Conservation (phyloP, 2,329 filamentous ascomycete genomes). For the Phialophora macrospora region DNA sequence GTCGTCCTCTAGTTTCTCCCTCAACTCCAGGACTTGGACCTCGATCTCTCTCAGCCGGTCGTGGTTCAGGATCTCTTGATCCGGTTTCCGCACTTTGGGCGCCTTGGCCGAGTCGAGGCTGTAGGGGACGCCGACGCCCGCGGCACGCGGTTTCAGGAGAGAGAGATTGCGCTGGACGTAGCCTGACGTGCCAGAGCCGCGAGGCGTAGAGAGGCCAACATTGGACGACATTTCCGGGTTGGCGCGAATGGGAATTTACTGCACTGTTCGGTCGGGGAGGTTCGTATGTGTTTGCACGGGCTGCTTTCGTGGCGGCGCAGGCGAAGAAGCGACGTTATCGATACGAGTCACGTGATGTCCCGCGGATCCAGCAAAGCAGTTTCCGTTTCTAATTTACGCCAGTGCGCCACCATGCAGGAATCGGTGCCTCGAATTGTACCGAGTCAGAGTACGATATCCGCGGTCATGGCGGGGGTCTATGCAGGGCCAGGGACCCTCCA, state of each 20-base stretch:
- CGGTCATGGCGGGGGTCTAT: too few species aligned
- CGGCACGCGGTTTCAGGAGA: slow-evolving; percentile 80
- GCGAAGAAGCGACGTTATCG: slow-evolving; percentile 7
- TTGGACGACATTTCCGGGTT: slow-evolving; percentile 79
- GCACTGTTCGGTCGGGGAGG: too few species aligned
- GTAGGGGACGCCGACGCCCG: slow-evolving; percentile 71
- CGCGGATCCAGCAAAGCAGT: too few species aligned
- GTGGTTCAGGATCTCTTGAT: slow-evolving; percentile 91
- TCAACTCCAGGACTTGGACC: slow-evolving; percentile 87
- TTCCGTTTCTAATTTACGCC: too few species aligned
- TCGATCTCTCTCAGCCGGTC: slow-evolving; percentile 90
- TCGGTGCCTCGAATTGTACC: too few species aligned
- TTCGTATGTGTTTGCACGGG: too few species aligned
- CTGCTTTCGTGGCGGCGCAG: background rate
- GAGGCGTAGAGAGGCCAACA: slow-evolving; percentile 91
- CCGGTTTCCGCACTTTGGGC: slow-evolving; percentile 74
- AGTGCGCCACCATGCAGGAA: too few species aligned
- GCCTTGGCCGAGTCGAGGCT: slow-evolving; percentile 39
- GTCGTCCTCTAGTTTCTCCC: slow-evolving; percentile 90
- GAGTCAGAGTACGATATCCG: too few species aligned
- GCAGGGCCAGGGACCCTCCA: too few species aligned
- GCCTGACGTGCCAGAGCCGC: slow-evolving; percentile 93
- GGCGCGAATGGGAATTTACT: background rate
- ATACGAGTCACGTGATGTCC: slow-evolving; percentile 16
- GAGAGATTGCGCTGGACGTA: slow-evolving; percentile 97